A percentile compares a stretch with the other conserved stretches of the same genome.
Evolutionary conservation across 2,329 filamentous ascomycete genomes (phyloP).

Genomic region (Aspergillus alliaceus): DNA sequence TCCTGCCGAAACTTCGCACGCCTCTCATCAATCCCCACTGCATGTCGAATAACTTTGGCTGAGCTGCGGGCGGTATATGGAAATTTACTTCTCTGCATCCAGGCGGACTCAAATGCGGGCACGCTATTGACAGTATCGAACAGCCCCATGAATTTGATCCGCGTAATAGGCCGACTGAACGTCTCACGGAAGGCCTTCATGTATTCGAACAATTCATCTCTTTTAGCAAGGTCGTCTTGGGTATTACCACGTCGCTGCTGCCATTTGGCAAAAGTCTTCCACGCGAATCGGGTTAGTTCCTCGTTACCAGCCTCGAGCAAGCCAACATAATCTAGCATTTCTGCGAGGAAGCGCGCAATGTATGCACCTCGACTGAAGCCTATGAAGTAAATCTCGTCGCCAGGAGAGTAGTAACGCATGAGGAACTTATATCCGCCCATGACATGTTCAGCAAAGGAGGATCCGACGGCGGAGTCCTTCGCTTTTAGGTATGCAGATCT

Average conservation of each 20-base stretch:
- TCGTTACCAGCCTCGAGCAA: constrained; percentile 79
- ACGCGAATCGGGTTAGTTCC: constrained; percentile 80
- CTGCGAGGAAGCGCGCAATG: constrained; percentile 72
- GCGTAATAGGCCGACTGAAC: constrained; percentile 70
- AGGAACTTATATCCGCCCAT: constrained; percentile 80
- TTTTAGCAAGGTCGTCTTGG: constrained; percentile 26
- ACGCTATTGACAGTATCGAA: constrained; percentile 84
- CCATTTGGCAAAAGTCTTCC: constrained; percentile 57
- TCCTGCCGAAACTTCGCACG: constrained; percentile 60
- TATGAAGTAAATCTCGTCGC: constrained; percentile 66
- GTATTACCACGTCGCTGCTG: constrained; percentile 32
- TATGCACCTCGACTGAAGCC: constrained; percentile 74
- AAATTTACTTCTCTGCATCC: constrained; percentile 76
- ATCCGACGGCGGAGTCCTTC: constrained; percentile 72
- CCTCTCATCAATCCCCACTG: constrained; percentile 59
- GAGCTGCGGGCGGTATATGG: constrained; percentile 58
- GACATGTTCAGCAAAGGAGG: constrained; percentile 78
- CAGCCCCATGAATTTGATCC: constrained; percentile 73
- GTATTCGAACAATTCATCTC: constrained; percentile 63
- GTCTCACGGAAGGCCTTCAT: constrained; percentile 80
- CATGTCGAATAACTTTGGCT: constrained; percentile 57
- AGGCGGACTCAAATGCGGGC: constrained; percentile 68
- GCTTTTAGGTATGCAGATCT: constrained; percentile 51
- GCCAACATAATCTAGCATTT: constrained; percentile 83
- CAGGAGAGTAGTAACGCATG: constrained; percentile 68